A percentile compares a stretch with the other conserved stretches of the same genome.
phyloP scores from a whole-genome alignment of 108 stramenopile genomes.

The Skeletonema costatum region DNA sequence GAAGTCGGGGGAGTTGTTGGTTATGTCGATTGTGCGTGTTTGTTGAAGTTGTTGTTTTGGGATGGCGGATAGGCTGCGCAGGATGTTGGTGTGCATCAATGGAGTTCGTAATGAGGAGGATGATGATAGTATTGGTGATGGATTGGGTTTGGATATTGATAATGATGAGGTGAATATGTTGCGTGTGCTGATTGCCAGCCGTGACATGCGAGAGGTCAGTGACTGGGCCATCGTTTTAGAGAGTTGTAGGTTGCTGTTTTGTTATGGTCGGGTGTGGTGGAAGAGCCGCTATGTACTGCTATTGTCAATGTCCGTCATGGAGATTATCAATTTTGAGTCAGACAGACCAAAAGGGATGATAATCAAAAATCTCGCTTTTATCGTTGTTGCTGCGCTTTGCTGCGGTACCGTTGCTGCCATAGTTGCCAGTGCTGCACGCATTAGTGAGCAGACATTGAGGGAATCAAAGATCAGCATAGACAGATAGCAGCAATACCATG shows the following conservation, averaged over 20 bases:
- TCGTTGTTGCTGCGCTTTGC: too few species aligned
- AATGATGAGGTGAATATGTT: neutral
- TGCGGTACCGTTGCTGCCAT: too few species aligned
- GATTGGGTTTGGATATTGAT: neutral
- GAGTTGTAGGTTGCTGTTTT: neutral
- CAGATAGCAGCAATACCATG: neutral
- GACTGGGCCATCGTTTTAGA: neutral
- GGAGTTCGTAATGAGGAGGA: neutral
- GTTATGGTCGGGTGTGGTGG: neutral
- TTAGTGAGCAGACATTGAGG: too few species aligned
- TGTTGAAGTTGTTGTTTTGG: neutral
- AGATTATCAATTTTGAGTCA: too few species aligned
- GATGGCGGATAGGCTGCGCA: neutral
- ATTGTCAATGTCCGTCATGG: neutral
- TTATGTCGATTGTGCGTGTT: neutral
- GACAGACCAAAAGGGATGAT: too few species aligned
- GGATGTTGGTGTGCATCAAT: neutral
- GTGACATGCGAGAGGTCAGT: constrained; percentile 11
- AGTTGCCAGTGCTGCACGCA: too few species aligned
- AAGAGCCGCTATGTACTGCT: too few species aligned
- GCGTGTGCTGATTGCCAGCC: constrained; percentile 12
- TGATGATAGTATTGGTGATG: neutral
- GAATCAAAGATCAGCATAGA: too few species aligned
- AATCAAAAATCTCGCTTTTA: too few species aligned
- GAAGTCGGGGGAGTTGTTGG: constrained; percentile 1